Percentiles rank a stretch among this genome's conserved stretches.
phyloP scores from a whole-genome alignment of 2,329 filamentous ascomycete species.

The Verticillium alfalfae region DNA sequence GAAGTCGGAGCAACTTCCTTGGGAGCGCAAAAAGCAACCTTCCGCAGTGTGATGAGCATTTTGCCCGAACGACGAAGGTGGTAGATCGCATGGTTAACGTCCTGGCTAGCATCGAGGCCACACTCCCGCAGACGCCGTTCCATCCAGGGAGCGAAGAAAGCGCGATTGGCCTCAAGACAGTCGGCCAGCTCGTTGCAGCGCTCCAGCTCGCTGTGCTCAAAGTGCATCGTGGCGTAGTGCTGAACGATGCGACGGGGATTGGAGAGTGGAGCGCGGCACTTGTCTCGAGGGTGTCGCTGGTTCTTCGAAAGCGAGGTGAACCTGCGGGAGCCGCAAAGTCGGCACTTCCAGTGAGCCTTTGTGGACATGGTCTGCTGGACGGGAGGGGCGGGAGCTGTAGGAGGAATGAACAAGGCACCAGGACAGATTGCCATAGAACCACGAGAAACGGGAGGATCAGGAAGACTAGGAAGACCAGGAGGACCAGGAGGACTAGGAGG shows the following conservation, averaged over 20 bases:
- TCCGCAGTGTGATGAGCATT: background rate
- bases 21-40: background rate
- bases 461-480: background rate
- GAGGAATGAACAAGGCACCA: too few relatives aligned
- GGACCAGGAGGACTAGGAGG: background rate
- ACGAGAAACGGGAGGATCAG: too few relatives aligned
- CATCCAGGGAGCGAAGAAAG: background rate
- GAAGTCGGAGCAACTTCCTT: too few relatives aligned
- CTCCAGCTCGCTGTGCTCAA: background rate
- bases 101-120: background rate
- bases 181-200: background rate
- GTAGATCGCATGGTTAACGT: background rate
- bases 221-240: background rate
- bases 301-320: background rate
- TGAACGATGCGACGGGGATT: background rate
- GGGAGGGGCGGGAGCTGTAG: background rate
- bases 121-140: background rate
- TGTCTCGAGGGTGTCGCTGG: constrained; percentile 20
- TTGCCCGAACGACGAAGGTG: background rate
- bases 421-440: too few relatives aligned
- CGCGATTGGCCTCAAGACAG: background rate
- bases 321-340: background rate
- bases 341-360: background rate
- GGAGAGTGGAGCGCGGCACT: constrained; percentile 13
- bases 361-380: background rate